phyloP scores from a whole-genome alignment of 805 yeast genomes.

The Citeromyces nyonsensis region DNA sequence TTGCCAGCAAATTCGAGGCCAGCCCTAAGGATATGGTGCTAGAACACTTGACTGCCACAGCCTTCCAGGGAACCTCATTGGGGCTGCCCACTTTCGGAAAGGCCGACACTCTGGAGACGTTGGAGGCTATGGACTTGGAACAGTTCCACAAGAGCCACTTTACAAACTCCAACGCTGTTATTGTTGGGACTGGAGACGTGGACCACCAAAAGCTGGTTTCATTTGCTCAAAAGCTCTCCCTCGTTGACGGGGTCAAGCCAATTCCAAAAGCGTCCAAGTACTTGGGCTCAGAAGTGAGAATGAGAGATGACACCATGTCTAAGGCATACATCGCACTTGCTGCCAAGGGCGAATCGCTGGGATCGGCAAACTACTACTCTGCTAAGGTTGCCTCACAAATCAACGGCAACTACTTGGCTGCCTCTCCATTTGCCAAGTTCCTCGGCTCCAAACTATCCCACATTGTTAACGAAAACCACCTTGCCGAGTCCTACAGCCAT shows the following conservation, averaged over 20 bases:
- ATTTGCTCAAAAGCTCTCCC: conserved; percentile 34
- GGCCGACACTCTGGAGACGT: conserved; percentile 39
- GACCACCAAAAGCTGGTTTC: conserved; percentile 57
- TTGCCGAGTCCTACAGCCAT: conserved; percentile 58
- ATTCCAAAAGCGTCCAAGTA: conserved; percentile 38
- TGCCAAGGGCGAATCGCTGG: conserved; percentile 52
- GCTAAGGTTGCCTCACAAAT: conserved; percentile 62
- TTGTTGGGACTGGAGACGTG: conserved; percentile 57
- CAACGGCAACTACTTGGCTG: conserved; percentile 37
- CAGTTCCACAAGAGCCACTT: conserved; percentile 40
- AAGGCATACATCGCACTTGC: conserved; percentile 68
- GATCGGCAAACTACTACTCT: conserved; percentile 50
- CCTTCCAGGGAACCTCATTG: conserved; percentile 76
- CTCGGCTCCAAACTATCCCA: conserved; percentile 61
- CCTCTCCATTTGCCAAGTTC: conserved; percentile 33
- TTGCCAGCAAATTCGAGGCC: conserved; percentile 40
- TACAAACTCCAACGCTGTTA: conserved; percentile 48
- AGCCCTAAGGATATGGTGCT: conserved; percentile 38
- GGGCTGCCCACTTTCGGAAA: conserved; percentile 71
- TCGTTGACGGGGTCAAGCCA: conserved; percentile 36
- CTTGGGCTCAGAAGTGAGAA: conserved; percentile 77
- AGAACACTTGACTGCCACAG: conserved; percentile 70
- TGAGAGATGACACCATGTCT: conserved; percentile 80
- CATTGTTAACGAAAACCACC: conserved; percentile 54
- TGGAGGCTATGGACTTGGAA: conserved; percentile 42